These are phyloP conservation scores for Metschnikowia dekortorum DNA, from an alignment of 805 yeast genomes.

Conservation along the genomic window DNA sequence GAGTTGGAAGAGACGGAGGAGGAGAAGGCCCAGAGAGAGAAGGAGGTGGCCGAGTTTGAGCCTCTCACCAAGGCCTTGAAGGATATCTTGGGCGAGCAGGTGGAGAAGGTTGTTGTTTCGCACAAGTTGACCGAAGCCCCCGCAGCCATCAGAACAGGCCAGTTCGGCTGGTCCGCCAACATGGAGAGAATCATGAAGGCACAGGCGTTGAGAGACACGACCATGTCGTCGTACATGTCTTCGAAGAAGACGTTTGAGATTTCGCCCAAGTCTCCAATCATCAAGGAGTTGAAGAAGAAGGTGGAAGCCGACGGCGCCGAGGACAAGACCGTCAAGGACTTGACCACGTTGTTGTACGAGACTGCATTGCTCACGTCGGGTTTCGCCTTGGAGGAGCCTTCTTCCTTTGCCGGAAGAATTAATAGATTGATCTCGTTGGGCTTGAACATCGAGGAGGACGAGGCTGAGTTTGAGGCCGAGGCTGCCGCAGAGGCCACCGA, in stretches of 20 bases:
- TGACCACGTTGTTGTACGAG: conserved; percentile 93
- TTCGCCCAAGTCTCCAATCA: conserved; percentile 93
- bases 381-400: conserved; percentile 98
- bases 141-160: conserved; percentile 99
- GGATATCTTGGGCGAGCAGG: conserved; percentile 97
- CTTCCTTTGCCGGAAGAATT: conserved; percentile 94
- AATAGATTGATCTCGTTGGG: conserved; percentile 98
- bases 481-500: conserved; percentile 39
- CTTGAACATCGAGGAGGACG: conserved; percentile 93
- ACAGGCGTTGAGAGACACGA: conserved; percentile 97
- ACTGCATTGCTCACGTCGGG: conserved; percentile 98
- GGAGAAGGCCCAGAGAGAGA: conserved; percentile 92
- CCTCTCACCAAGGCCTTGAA: conserved; percentile 91
- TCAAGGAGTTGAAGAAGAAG: conserved; percentile 92
- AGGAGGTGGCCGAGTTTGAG: conserved; percentile 88
- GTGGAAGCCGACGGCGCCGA: conserved; percentile 96
- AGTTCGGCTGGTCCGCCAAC: conserved; percentile 99
- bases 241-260: conserved; percentile 99
- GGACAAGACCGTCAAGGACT: conserved; percentile 97
- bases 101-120: conserved; percentile 98
- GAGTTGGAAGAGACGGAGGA: conserved; percentile 98
- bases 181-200: conserved; percentile 99
- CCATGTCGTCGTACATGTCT: conserved; percentile 99
- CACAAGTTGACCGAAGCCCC: conserved; percentile 97
- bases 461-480: conserved; percentile 45